Evolutionary conservation across 495 filamentous ascomycete genomes (phyloP).

Genomic region (Cercophora newfieldiana): DNA sequence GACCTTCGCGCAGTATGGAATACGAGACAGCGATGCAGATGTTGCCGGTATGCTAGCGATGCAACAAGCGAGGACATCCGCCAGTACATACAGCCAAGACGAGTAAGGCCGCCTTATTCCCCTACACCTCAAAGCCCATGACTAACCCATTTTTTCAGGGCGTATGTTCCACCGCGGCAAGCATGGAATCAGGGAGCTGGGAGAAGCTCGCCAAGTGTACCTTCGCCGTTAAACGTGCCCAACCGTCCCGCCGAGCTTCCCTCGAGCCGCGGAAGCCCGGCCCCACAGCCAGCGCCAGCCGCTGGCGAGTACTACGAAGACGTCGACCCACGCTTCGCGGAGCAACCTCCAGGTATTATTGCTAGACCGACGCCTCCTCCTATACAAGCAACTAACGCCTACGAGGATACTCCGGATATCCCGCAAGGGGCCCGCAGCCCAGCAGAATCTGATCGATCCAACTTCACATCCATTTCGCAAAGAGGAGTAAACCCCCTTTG

Average conservation of each 20-base stretch:
- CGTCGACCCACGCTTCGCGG: slow-evolving; percentile 81
- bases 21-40: slow-evolving; percentile 66
- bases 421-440: slow-evolving; percentile 69
- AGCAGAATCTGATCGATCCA: slow-evolving; percentile 71
- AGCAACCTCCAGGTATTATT: slow-evolving; percentile 29
- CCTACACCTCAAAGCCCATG: background rate
- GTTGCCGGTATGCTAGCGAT: slow-evolving; percentile 68
- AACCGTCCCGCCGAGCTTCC: slow-evolving; percentile 45
- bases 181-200: slow-evolving; percentile 53
- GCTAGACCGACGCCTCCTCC: slow-evolving; percentile 33
- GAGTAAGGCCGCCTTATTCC: slow-evolving; percentile 60
- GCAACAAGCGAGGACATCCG: slow-evolving; percentile 56
- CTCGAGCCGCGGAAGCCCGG: slow-evolving; percentile 31
- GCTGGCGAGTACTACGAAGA: slow-evolving; percentile 84
- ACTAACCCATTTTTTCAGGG: slow-evolving; percentile 31
- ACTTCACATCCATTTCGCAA: slow-evolving; percentile 84
- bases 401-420: slow-evolving; percentile 63
- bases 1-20: slow-evolving; percentile 49
- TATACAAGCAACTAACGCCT: slow-evolving; percentile 34
- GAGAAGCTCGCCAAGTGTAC: slow-evolving; percentile 43
- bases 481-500: slow-evolving; percentile 85
- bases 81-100: slow-evolving; percentile 67
- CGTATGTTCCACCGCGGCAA: slow-evolving; percentile 65
- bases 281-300: slow-evolving; percentile 32
- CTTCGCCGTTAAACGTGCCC: slow-evolving; percentile 39